Evolutionary conservation across 1,284 basidiomycete species (phyloP).

Genomic region (Takashimella tepidaria): DNA sequence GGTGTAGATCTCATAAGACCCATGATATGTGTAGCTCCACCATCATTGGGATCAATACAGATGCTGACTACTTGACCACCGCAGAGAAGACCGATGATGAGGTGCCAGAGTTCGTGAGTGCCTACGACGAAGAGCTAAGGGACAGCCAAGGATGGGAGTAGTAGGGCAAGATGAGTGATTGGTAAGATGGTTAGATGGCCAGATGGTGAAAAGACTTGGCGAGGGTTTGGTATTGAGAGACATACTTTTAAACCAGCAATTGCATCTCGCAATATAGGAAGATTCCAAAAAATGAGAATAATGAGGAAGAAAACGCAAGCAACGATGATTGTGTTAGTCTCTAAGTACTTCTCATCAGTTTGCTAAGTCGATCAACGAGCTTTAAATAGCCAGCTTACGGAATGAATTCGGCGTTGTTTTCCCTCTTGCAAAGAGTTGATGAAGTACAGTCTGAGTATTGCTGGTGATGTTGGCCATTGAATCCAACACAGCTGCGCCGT

Average conservation of each 20-base stretch:
- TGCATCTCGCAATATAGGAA: constrained; percentile 39
- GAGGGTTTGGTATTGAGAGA: neutral
- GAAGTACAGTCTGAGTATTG: neutral
- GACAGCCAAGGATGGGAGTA: neutral
- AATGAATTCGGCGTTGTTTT: constrained; percentile 34
- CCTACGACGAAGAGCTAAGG: constrained; percentile 46
- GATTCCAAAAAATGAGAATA: constrained; percentile 42
- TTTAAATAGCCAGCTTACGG: constrained; percentile 31
- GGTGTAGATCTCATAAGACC: constrained; percentile 37
- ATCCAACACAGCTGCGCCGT: neutral
- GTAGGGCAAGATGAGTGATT: neutral
- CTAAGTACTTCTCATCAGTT: constrained; percentile 18
- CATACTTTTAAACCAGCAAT: constrained; percentile 43
- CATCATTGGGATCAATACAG: constrained; percentile 47
- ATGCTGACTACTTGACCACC: constrained; percentile 44
- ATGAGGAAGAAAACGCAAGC: constrained; percentile 42
- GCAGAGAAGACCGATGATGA: constrained; percentile 37
- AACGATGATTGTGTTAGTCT: constrained; percentile 44
- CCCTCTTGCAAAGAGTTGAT: constrained; percentile 14
- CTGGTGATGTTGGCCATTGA: neutral
- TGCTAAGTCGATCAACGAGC: neutral
- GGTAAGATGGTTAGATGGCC: neutral
- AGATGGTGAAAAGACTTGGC: neutral
- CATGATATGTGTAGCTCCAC: constrained; percentile 42
- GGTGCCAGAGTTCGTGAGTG: constrained; percentile 44